Percentiles rank a stretch among this genome's conserved stretches.
These are phyloP conservation scores for Viola pubescens DNA, from an alignment of 441 rosid genomes.

Conservation along the genomic window DNA sequence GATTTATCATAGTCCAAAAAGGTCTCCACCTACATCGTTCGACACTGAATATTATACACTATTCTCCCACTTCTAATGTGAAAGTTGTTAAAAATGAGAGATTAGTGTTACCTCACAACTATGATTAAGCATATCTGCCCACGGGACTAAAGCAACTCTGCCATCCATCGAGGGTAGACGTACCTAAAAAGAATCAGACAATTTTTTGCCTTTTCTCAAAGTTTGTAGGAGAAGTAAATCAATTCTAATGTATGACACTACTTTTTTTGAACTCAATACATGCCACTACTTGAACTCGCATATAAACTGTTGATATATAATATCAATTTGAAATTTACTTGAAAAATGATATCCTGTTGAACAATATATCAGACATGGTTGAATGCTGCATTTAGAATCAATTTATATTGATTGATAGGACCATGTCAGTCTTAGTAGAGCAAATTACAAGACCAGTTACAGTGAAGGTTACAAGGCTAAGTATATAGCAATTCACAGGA, in stretches of 20 bases:
- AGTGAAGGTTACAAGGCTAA: neutral
- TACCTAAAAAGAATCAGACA: constrained; percentile 34
- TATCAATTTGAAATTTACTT: neutral
- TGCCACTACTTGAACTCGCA: neutral
- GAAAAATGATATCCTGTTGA: no score
- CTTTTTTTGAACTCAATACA: neutral
- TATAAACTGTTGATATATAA: neutral
- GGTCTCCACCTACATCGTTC: constrained; percentile 61
- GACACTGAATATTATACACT: no score
- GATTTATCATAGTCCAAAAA: constrained; percentile 90
- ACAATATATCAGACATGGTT: no score
- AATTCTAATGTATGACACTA: neutral
- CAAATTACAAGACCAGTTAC: neutral
- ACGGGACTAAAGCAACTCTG: constrained; percentile 91
- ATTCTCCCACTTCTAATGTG: constrained; percentile 1
- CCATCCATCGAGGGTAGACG: constrained; percentile 92
- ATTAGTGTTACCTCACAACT: constrained; percentile 58
- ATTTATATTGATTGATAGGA: no score
- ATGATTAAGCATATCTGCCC: constrained; percentile 99
- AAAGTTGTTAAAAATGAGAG: neutral
- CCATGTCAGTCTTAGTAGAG: neutral
- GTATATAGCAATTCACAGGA: neutral
- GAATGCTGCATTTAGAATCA: no score
- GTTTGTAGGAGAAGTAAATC: constrained; percentile 9
- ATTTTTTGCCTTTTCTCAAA: no score